Evolutionary conservation across 768 basidiomycete genomes (phyloP).

Genomic region (Tulasnella sp.): DNA sequence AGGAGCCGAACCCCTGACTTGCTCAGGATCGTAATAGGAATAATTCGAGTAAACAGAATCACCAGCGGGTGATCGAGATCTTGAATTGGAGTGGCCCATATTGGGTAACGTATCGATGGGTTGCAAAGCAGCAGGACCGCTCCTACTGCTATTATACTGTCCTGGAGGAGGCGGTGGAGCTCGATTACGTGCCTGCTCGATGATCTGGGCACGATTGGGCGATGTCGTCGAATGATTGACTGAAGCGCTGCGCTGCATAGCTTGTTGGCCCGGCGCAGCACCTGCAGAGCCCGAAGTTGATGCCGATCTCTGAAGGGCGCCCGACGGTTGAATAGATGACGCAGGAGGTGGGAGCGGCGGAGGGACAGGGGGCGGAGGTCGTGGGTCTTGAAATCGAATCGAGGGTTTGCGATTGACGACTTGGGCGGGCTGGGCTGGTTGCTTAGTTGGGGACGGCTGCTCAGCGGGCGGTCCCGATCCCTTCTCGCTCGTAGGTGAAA

Average conservation of each 20-base stretch:
- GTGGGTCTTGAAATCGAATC: constrained; percentile 12
- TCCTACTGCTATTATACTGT: background rate
- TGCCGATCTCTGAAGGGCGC: background rate
- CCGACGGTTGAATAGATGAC: background rate
- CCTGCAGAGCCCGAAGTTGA: background rate
- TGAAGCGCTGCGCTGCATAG: background rate
- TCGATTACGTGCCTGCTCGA: constrained; percentile 1
- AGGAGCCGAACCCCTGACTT: constrained; percentile 4
- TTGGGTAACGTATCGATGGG: background rate
- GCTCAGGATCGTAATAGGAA: constrained; percentile 58
- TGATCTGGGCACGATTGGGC: background rate
- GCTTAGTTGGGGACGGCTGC: background rate
- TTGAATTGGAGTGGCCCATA: background rate
- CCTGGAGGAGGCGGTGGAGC: constrained; percentile 8
- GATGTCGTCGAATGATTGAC: background rate
- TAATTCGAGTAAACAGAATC: constrained; percentile 49
- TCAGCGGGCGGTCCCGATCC: background rate
- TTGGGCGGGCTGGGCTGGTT: background rate
- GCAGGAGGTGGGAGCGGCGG: background rate
- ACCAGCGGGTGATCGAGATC: background rate
- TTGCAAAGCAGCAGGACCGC: background rate
- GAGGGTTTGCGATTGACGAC: background rate
- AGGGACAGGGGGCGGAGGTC: constrained; percentile 7
- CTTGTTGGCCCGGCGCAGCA: background rate
- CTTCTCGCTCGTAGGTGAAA: background rate